Conservation (phyloP, 192 early-diverging fungal genomes). For the Backusella tarrabulga region DNA sequence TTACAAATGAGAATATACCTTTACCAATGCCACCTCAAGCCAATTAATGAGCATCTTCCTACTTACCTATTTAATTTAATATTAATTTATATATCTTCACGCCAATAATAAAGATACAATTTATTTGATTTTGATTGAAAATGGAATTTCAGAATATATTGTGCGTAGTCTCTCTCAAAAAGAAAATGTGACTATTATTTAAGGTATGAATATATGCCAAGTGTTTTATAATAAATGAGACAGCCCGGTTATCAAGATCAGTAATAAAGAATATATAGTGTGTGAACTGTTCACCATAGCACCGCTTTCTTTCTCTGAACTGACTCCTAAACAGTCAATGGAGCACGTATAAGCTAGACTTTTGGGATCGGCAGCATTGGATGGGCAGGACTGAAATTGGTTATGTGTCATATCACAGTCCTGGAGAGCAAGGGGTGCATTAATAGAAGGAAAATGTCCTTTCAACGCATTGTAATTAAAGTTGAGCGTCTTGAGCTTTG, state of each 20-base stretch:
- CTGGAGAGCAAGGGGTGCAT: constrained; percentile 23
- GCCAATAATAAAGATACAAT: neutral
- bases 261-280: neutral
- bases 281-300: neutral
- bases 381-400: constrained; percentile 30
- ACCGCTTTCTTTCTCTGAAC: neutral
- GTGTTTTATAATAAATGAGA: neutral
- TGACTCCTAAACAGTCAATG: constrained; percentile 12
- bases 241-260: neutral
- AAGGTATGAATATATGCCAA: no score
- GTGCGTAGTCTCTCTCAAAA: no score
- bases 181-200: neutral
- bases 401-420: constrained; percentile 27
- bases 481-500: constrained; percentile 15
- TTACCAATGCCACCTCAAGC: neutral
- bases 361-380: constrained; percentile 1
- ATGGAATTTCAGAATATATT: neutral
- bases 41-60: neutral
- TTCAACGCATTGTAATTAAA: constrained; percentile 31
- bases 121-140: neutral
- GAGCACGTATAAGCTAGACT: constrained; percentile 34
- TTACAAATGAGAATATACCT: constrained; percentile 14
- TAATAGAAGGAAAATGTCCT: constrained; percentile 24
- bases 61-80: neutral
- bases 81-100: neutral